Conservation (phyloP, 768 basidiomycete genomes). For the Pulveroboletus sp. region DNA sequence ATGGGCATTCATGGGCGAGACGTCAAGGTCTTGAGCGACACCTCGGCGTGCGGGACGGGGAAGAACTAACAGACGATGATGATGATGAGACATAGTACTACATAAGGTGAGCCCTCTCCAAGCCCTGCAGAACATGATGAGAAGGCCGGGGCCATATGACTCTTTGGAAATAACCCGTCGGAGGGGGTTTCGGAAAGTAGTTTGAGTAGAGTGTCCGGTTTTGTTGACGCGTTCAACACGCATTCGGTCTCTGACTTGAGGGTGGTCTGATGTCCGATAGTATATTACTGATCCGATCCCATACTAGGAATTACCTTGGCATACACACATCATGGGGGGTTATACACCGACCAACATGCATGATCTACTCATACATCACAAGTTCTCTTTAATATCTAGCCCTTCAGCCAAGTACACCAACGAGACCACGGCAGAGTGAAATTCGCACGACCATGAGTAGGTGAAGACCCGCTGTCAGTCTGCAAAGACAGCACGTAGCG, state of each 20-base stretch:
- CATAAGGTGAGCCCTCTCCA: not conserved
- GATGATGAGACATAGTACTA: slow-evolving; percentile 27
- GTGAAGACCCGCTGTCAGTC: not conserved
- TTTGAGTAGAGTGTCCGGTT: slow-evolving; percentile 21
- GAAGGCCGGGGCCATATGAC: slow-evolving; percentile 83
- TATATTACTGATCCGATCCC: slow-evolving; percentile 4
- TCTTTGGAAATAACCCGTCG: slow-evolving; percentile 38
- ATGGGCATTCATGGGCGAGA: slow-evolving; percentile 80
- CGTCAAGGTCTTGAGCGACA: slow-evolving; percentile 59
- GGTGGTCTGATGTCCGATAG: not conserved
- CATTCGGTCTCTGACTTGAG: slow-evolving; percentile 20
- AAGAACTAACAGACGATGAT: slow-evolving; percentile 86
- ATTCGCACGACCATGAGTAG: not conserved
- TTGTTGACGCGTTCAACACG: too few relatives aligned
- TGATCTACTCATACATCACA: not conserved
- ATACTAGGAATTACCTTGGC: not conserved
- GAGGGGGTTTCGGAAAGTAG: slow-evolving; percentile 19
- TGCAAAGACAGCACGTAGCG: not conserved
- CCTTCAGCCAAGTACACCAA: not conserved
- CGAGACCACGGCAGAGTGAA: not conserved
- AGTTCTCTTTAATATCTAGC: not conserved
- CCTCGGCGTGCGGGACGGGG: slow-evolving; percentile 61
- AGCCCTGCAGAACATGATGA: slow-evolving; percentile 39
- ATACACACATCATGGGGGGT: not conserved
- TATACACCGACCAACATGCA: not conserved